Evolutionary conservation across 257 asterid species (phyloP).

Genomic region (Solanum tarapatanum): DNA sequence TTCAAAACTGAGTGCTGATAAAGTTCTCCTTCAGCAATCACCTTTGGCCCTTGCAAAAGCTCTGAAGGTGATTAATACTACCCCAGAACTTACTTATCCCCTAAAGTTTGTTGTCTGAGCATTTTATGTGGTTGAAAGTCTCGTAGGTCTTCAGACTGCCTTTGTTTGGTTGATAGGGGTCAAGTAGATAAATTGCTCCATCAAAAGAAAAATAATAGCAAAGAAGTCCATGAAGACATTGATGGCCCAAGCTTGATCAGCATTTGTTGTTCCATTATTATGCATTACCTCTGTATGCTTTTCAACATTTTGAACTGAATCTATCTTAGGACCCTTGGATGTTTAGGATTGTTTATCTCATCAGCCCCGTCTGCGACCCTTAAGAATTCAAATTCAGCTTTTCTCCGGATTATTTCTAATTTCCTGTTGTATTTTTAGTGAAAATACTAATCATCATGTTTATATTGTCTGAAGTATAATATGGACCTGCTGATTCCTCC

Average conservation of each 20-base stretch:
- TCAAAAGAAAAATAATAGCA: background rate
- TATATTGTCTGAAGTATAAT: background rate
- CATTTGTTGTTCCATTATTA: background rate
- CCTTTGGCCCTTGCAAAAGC: slow-evolving; percentile 92
- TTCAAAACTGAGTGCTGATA: slow-evolving; percentile 53
- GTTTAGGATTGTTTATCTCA: background rate
- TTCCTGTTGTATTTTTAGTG: background rate
- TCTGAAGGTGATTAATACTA: slow-evolving; percentile 44
- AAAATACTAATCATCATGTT: background rate
- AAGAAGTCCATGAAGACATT: background rate
- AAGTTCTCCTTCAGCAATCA: slow-evolving; percentile 56
- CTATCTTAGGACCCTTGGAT: background rate
- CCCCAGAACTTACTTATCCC: background rate
- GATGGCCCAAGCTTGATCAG: background rate
- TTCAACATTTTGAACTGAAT: background rate
- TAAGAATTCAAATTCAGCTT: background rate
- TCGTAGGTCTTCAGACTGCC: background rate
- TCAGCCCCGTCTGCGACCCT: background rate
- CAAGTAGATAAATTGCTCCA: background rate
- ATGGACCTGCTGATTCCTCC: background rate
- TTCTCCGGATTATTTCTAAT: background rate
- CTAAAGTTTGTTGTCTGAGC: background rate
- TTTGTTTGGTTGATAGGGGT: background rate
- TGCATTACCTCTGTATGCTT: background rate
- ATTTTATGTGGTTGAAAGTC: background rate